phyloP scores from a whole-genome alignment of 192 early-diverging fungal species.

The Thamnidium elegans region DNA sequence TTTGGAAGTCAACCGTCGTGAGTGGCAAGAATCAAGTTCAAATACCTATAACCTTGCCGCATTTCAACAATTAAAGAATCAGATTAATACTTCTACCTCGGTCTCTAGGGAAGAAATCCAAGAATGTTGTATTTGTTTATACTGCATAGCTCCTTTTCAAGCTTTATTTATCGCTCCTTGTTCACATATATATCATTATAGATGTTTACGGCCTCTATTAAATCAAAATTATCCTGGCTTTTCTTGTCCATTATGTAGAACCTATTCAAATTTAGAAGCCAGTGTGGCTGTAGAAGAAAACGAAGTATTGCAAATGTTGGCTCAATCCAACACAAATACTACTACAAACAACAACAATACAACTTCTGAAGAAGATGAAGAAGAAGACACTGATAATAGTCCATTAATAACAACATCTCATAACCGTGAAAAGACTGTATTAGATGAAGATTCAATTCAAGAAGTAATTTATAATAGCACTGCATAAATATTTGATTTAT shows the following conservation, averaged over 20 bases:
- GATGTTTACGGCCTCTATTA: conserved; percentile 70
- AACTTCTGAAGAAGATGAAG: no score
- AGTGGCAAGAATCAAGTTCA: conserved; percentile 37
- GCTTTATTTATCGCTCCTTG: conserved; percentile 85
- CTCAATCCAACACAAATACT: background rate
- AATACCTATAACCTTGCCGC: conserved; percentile 47
- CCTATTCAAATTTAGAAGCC: conserved; percentile 80
- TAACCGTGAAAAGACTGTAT: conserved; percentile 9
- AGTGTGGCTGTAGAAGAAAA: conserved; percentile 52
- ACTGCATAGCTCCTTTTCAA: conserved; percentile 73
- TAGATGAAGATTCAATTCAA: conserved; percentile 6
- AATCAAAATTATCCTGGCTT: conserved; percentile 65
- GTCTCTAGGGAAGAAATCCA: conserved; percentile 25
- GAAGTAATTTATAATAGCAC: no score
- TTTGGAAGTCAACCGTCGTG: conserved; percentile 59
- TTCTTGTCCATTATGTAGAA: conserved; percentile 80
- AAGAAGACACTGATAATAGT: background rate
- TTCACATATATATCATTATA: conserved; percentile 85
- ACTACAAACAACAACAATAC: no score
- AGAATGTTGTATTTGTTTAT: conserved; percentile 86
- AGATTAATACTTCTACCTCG: background rate
- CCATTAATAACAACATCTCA: background rate
- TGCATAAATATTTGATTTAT: no score
- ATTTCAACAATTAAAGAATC: conserved; percentile 21
- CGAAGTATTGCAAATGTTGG: conserved; percentile 26